phyloP scores from a whole-genome alignment of 75 land plant species.

The Larix kaempferi region DNA sequence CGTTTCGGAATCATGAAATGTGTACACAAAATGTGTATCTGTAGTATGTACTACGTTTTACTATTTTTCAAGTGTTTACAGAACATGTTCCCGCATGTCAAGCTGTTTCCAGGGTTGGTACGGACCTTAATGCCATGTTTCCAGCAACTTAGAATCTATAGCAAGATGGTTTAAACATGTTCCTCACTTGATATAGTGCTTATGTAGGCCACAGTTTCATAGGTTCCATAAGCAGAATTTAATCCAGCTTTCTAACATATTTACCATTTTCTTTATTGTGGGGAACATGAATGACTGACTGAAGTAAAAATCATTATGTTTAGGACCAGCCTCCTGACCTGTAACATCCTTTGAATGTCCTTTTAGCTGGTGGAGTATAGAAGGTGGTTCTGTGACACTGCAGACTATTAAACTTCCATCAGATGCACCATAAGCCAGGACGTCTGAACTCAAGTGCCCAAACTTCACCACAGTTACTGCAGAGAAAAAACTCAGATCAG shows the following conservation, averaged over 20 bases:
- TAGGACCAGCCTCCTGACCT: slow-evolving; percentile 38
- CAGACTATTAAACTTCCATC: slow-evolving; percentile 86
- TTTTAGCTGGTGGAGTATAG: slow-evolving; percentile 54
- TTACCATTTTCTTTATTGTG: not conserved
- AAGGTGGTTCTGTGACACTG: slow-evolving; percentile 62
- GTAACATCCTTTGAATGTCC: slow-evolving; percentile 96
- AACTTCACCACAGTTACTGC: slow-evolving; percentile 86
- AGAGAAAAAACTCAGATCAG: slow-evolving; percentile 16
- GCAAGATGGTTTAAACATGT: not conserved
- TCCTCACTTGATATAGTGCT: not conserved
- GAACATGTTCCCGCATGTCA: not conserved
- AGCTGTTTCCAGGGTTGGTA: not conserved
- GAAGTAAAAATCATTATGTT: not conserved
- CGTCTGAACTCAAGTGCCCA: slow-evolving; percentile 91
- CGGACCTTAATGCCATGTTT: not conserved
- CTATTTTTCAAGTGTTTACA: not conserved
- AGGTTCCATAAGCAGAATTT: not conserved
- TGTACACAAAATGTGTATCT: not conserved
- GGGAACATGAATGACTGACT: not conserved
- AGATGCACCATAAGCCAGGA: slow-evolving; percentile 92
- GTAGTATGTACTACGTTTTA: no score
- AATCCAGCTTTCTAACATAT: not conserved
- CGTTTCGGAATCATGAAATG: slow-evolving; percentile 5
- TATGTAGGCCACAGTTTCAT: not conserved
- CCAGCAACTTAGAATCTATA: not conserved